Evolutionary conservation across 2,329 filamentous ascomycete species (phyloP), one percentile per base, ranked within the genome.

Genomic region (Sphaceloma murrayae): DNA sequence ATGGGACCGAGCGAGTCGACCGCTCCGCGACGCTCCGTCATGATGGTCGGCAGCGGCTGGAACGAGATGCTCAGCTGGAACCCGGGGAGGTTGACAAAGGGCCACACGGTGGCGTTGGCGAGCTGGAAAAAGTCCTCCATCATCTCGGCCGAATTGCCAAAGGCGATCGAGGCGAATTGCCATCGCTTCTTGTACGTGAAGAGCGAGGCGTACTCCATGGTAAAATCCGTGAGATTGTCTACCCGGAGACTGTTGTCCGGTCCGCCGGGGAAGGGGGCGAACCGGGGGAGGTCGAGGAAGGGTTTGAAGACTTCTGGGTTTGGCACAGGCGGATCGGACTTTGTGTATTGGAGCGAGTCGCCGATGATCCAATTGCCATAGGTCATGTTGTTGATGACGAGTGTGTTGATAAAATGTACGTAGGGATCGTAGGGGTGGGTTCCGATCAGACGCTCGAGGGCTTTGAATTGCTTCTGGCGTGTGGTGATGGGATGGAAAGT

Each of bases 271-370:
- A 52, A 49, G 26, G 50, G 40, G 14, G 51, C 47, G 36, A 47
- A 50, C 6, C 26, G 48, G 4, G 49, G 52, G 14, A 54, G 27
- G 13, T 49, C 48, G 16, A 48, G 52, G 47, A 54, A 51, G 30
- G 48, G 49, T 9, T 45, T 13, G 39, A 53, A 52, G 40, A 50
- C 33, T n/a, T 46, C 21, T 14, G 52, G 50, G 34, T 46, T 44
- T 6, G 36, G 26, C 13, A 48, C 51, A 10, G 51, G 38, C 14
- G 52, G 52, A 24, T 52, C 43, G 36, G 46, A 50, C 21, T 51
- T 49, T 8, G 59, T 58, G 49, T 62, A 62, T 52, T 62, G 58
- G 47, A 61, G 58, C 40, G 52, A 55, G 51, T 61, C 60, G 47
- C 49, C 47, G 48, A 61, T 60, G 46, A 42, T 43, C 33, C 17